Conservation (phyloP, 2,329 filamentous ascomycete genomes). For the Monilinia fructicola region DNA sequence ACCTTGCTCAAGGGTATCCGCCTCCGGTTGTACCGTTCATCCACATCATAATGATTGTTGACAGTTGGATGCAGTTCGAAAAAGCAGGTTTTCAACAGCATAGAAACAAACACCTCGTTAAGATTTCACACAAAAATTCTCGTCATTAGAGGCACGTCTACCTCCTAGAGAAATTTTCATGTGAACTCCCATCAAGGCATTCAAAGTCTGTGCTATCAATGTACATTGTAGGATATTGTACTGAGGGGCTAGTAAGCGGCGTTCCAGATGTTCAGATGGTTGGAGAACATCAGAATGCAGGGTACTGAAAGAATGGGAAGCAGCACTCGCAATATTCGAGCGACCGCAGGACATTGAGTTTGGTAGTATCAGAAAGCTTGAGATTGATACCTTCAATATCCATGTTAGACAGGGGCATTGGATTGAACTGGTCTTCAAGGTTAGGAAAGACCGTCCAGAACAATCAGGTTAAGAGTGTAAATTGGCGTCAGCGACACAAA, state of each 20-base stretch:
- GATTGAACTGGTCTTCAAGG: not conserved
- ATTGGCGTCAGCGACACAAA: too few relatives aligned
- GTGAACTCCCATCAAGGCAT: not conserved
- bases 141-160: conserved; percentile 9
- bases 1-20: conserved; percentile 1
- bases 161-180: not conserved
- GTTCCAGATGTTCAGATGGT: too few relatives aligned
- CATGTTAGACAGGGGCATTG: not conserved
- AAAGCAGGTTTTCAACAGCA: not conserved
- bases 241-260: too few relatives aligned
- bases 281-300: too few relatives aligned
- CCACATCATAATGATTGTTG: not conserved
- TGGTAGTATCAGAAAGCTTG: not conserved
- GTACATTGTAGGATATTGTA: too few relatives aligned
- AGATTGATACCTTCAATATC: not conserved
- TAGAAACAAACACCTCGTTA: not conserved
- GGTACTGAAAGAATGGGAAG: too few relatives aligned
- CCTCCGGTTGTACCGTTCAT: not conserved
- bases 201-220: not conserved
- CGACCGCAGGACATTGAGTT: not conserved
- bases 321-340: too few relatives aligned
- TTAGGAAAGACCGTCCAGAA: not conserved
- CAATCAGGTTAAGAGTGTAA: not conserved
- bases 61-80: not conserved
- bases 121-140: not conserved